Conservation (phyloP, 305 asterid species). For the Euphrasia arctica region DNA sequence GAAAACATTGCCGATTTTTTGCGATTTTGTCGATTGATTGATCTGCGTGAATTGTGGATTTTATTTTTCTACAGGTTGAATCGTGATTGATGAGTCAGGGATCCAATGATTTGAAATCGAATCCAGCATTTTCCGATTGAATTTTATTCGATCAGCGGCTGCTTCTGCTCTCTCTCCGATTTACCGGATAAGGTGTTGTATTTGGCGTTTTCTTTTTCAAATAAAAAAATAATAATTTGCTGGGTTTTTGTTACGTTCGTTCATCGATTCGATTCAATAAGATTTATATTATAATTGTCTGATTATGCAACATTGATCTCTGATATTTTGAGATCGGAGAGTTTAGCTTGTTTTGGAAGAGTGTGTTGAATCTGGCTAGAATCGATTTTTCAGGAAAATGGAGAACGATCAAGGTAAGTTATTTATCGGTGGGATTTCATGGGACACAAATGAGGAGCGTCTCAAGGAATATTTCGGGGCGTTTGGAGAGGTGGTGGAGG, state of each 20-base stretch:
- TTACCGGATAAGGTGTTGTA: slow-evolving; percentile 44
- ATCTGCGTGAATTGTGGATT: slow-evolving; percentile 45
- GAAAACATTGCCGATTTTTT: not conserved
- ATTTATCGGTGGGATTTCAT: slow-evolving; percentile 66
- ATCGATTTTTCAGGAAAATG: slow-evolving; percentile 37
- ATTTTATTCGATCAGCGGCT: slow-evolving; percentile 38
- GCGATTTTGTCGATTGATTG: slow-evolving; percentile 27
- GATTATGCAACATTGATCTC: slow-evolving; percentile 16
- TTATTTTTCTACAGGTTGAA: slow-evolving; percentile 39
- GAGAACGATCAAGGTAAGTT: slow-evolving; percentile 69
- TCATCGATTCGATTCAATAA: slow-evolving; percentile 34
- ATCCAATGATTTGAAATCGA: slow-evolving; percentile 51
- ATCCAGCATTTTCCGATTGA: slow-evolving; percentile 43
- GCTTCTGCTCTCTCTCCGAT: slow-evolving; percentile 40
- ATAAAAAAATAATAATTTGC: too few relatives aligned
- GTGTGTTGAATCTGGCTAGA: not conserved
- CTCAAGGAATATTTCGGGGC: slow-evolving; percentile 59
- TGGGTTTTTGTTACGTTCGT: not conserved
- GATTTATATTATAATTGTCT: slow-evolving; percentile 20
- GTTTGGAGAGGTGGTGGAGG: slow-evolving; percentile 63
- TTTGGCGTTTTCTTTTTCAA: not conserved
- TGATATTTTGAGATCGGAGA: slow-evolving; percentile 21
- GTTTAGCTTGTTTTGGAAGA: slow-evolving; percentile 4
- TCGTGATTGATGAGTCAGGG: slow-evolving; percentile 51
- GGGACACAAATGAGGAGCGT: slow-evolving; percentile 74